Conservation (phyloP, 169 alveolate species). For the Plasmodium gaboni region DNA sequence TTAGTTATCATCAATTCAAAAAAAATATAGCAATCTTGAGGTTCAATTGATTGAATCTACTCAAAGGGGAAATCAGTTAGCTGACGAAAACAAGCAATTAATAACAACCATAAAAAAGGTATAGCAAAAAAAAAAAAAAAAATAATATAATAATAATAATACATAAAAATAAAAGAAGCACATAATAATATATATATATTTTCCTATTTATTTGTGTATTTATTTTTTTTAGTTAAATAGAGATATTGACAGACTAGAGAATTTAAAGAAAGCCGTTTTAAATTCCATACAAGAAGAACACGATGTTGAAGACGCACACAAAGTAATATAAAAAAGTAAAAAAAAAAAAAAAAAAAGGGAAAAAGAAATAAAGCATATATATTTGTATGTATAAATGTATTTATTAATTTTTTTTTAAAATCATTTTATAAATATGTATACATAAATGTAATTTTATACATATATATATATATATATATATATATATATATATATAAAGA, state of each 20-base stretch:
- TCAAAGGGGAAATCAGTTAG: slow-evolving; percentile 89
- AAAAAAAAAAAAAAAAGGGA: too few relatives aligned
- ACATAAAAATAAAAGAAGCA: not conserved
- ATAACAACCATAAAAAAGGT: slow-evolving; percentile 85
- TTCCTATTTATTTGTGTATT: not conserved
- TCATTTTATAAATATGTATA: slow-evolving; percentile 18
- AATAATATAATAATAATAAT: not conserved
- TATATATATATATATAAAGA: slow-evolving; percentile 45
- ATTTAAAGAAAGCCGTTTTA: slow-evolving; percentile 87
- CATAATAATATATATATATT: slow-evolving; percentile 2
- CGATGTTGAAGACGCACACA: slow-evolving; percentile 72
- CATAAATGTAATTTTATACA: slow-evolving; percentile 51
- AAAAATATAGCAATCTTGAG: slow-evolving; percentile 87
- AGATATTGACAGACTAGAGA: slow-evolving; percentile 88
- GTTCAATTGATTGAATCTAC: slow-evolving; percentile 88
- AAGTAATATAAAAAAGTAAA: slow-evolving; percentile 18
- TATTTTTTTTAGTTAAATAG: slow-evolving; percentile 80
- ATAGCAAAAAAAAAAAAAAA: not conserved
- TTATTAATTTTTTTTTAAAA: slow-evolving; percentile 5
- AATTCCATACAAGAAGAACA: slow-evolving; percentile 89
- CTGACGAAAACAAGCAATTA: slow-evolving; percentile 89
- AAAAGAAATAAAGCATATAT: slow-evolving; percentile 11
- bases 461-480: slow-evolving; percentile 60
- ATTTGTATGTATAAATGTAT: slow-evolving; percentile 29
- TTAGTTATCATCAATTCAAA: slow-evolving; percentile 87